Evolutionary conservation across 2,329 filamentous ascomycete genomes (phyloP), one percentile per base, ranked within the genome.

Genomic region (Fulvia fulva): DNA sequence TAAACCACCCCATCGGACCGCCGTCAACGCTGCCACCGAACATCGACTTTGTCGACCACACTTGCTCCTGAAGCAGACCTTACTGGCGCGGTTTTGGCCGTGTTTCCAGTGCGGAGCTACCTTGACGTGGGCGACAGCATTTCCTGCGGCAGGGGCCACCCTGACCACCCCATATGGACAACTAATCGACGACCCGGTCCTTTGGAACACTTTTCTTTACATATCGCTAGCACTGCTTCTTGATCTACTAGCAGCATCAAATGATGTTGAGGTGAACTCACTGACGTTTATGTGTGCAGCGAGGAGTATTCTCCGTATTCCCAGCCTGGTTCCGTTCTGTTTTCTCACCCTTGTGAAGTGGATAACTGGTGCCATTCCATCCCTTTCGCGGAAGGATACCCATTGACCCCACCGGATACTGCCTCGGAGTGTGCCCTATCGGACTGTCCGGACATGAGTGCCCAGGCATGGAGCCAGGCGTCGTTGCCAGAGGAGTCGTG

Each of bases 321-420:
- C 41, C 65, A 60, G 21, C 57, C 64, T 32, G 68, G 68, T 63
- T 68, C 67, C 57, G 62, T 64, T 50, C 61, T 70, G 19, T 70
- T 70, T 60, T 68, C 68, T 45, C 63, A 69, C 32, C 65, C 65
- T n/a, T 58, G 64, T 30, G 66, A 68, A 56, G 65, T 70, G 50
- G 66, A 68, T 47, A 56, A 64, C 56, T 71, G 68, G 69, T 68
- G 64, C 59, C 67, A 70, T 47, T 67, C 68, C 50, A 57, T 69
- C 23, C 57, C 65, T 16, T 58, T 57, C 52, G 62, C 58, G 56
- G 62, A 65, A 41, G 61, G 34, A 19, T 61, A 66, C n/a, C 67
- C 68, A 30, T 59, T 67, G 26, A 69, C 68, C 34, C 68, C 69
- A 46, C 67, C 70, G 65, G 69, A 70, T 30, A 67, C 67, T 49